A percentile compares a stretch with the other conserved stretches of the same genome.
phyloP scores from a whole-genome alignment of 78 protist species.

The Isochrysis galbana region DNA sequence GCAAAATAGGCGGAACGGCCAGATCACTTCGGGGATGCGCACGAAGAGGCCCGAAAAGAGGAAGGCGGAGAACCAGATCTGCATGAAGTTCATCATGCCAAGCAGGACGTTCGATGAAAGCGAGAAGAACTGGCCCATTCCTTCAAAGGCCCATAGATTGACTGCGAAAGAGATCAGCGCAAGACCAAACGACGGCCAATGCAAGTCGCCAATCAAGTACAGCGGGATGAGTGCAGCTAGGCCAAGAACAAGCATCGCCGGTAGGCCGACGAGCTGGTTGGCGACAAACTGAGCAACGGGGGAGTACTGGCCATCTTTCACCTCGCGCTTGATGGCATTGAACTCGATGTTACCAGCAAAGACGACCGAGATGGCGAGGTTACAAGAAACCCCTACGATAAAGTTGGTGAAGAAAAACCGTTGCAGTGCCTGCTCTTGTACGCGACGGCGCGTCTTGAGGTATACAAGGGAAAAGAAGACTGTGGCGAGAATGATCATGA shows the following conservation, averaged over 20 bases:
- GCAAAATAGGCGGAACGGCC: background rate
- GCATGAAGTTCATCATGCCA: background rate
- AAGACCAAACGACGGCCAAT: background rate
- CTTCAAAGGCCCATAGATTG: background rate
- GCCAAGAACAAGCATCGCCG: background rate
- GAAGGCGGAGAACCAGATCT: background rate
- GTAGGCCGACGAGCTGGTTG: background rate
- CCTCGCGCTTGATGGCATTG: background rate
- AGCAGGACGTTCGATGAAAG: background rate
- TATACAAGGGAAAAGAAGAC: background rate
- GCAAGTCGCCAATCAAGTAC: background rate
- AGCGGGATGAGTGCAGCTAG: background rate
- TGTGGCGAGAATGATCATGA: background rate
- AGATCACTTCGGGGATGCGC: background rate
- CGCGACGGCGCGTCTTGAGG: background rate
- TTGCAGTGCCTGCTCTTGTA: background rate
- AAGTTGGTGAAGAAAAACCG: background rate
- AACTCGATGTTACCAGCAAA: background rate
- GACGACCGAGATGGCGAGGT: background rate
- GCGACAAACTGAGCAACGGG: background rate
- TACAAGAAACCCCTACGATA: background rate
- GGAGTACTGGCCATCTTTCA: conserved; percentile 14
- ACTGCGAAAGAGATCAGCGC: no score
- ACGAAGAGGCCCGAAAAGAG: background rate
- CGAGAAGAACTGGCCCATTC: background rate